Base-by-base conservation (phyloP, 495 filamentous ascomycete species). In the Trichoderma reesei region DNA sequence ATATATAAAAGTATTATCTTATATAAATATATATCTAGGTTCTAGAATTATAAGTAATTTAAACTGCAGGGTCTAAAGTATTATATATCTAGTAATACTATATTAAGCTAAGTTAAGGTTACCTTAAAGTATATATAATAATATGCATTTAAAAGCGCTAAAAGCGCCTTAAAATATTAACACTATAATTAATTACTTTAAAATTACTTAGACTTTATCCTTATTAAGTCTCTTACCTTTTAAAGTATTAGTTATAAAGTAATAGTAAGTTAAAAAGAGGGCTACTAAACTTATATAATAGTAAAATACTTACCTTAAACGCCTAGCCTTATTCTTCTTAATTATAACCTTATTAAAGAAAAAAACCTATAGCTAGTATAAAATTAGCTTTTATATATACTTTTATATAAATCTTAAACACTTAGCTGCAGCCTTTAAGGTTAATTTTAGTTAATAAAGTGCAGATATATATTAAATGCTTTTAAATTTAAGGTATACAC, bases 1-100 rank as follows among this genome's bases (percentile, higher is more conserved):
- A 48, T 65, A 26, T 36, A 59, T 65, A 34, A 36, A 20, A 41
- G 63, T 64, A 51, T 67, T 65, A 65, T 60, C 41, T 46, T 65
- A 60, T 18, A n/a, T 42, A 42, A 65, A 65, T 16, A 60, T 65
- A 48, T 14, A 34, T 5, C 36, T 54, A 31, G 41, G 37, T 62
- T 66, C 36, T 42, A 51, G 65, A 60, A 67, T 41, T 14, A 10
- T 60, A 26, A 39, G n/a, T 20, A 59, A 26, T 26, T 60, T 3
- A 46, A 59, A 59, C 44, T 67, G 31, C 2, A 60, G 59, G 6
- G 18, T 20, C 41, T 60, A 36, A 36, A 65, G 60, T 65, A 60
- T 64, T 34, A 59, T 64, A 64, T 34, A 14, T 60, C 38, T 59
- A 34, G 16, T 62, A 44, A 38, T 16, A 59, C 48, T 11, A 33